These are phyloP conservation scores for Tolypocladium album DNA, from an alignment of 2,329 filamentous ascomycete species.

Conservation along the genomic window DNA sequence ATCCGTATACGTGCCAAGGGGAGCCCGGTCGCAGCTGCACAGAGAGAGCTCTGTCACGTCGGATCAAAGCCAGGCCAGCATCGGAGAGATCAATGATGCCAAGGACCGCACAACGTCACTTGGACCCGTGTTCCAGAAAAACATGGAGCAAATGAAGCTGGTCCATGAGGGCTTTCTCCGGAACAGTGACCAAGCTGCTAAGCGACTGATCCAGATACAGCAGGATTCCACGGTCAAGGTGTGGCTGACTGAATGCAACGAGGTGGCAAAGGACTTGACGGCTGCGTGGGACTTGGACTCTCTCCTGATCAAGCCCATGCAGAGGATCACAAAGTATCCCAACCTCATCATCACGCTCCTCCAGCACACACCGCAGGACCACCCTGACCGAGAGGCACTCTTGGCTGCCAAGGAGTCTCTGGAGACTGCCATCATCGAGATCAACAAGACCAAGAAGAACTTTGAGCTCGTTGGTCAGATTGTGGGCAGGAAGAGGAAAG, in stretches of 20 bases:
- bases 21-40: constrained; percentile 28
- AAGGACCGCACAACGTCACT: constrained; percentile 42
- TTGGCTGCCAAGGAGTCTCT: constrained; percentile 38
- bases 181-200: constrained; percentile 51
- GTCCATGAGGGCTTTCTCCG: constrained; percentile 53
- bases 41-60: constrained; percentile 30
- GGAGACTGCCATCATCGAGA: constrained; percentile 65
- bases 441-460: constrained; percentile 93
- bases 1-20: constrained; percentile 64
- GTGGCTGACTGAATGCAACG: constrained; percentile 89
- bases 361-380: constrained; percentile 66
- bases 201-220: constrained; percentile 51
- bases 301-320: constrained; percentile 92
- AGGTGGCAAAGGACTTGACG: constrained; percentile 85
- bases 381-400: constrained; percentile 69
- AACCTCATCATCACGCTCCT: constrained; percentile 73
- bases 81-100: constrained; percentile 34
- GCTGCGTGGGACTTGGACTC: constrained; percentile 92
- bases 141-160: constrained; percentile 50
- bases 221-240: constrained; percentile 57
- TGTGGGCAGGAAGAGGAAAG: constrained; percentile 73
- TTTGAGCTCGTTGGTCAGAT: constrained; percentile 88
- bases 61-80: constrained; percentile 25
- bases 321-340: constrained; percentile 88
- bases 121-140: constrained; percentile 41